These are phyloP conservation scores for Beauveria sp. DNA, from an alignment of 2,329 filamentous ascomycete species.

Conservation along the genomic window DNA sequence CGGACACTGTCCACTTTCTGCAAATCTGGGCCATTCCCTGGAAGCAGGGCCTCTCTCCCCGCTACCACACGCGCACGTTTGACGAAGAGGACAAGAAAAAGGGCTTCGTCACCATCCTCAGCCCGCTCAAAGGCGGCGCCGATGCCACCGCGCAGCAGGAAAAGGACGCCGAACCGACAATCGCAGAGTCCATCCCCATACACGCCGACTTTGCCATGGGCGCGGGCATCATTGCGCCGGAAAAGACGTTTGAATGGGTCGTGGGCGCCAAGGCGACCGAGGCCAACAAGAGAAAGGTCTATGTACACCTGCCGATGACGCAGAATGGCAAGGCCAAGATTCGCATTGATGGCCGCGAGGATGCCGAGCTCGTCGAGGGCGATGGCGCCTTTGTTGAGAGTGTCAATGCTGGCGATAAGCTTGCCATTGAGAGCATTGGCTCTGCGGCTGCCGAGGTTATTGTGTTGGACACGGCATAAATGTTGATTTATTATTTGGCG, in stretches of 20 bases:
- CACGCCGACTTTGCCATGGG: conserved; percentile 81
- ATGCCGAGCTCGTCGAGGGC: conserved; percentile 60
- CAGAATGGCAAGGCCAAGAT: conserved; percentile 68
- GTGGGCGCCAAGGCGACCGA: conserved; percentile 53
- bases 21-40: conserved; percentile 86
- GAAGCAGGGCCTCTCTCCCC: conserved; percentile 61
- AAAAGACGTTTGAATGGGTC: conserved; percentile 61
- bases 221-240: conserved; percentile 63
- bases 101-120: conserved; percentile 67
- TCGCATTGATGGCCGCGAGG: conserved; percentile 56
- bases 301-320: conserved; percentile 74
- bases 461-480: conserved; percentile 54
- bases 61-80: conserved; percentile 70
- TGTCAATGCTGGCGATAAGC: conserved; percentile 55
- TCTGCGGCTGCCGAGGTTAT: conserved; percentile 63
- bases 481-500: too few relatives aligned
- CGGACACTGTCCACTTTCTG: conserved; percentile 70
- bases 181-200: conserved; percentile 67
- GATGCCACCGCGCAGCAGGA: conserved; percentile 57
- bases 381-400: conserved; percentile 71
- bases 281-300: conserved; percentile 61
- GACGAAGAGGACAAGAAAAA: conserved; percentile 64
- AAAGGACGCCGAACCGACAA: conserved; percentile 50
- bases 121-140: conserved; percentile 60
- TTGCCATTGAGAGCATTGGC: conserved; percentile 60